A percentile compares a stretch with the other conserved stretches of the same genome.
phyloP scores from a whole-genome alignment of 805 yeast genomes.

The Candida boidinii region DNA sequence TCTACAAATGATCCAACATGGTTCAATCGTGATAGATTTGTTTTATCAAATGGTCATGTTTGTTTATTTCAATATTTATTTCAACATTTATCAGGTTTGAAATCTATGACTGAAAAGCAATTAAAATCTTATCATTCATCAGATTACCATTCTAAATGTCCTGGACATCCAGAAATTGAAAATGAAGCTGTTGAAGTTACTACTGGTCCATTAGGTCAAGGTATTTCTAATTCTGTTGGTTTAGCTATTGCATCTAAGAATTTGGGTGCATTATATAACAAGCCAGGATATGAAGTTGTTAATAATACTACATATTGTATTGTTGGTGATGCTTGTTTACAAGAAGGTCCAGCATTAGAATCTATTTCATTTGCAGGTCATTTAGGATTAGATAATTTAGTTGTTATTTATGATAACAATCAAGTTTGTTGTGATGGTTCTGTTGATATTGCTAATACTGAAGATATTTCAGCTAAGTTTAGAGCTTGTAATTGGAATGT shows the following conservation, averaged over 20 bases:
- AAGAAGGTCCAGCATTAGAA: constrained; percentile 32
- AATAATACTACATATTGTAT: constrained; percentile 23
- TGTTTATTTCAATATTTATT: constrained; percentile 24
- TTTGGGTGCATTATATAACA: constrained; percentile 26
- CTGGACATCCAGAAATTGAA: constrained; percentile 34
- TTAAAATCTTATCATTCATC: constrained; percentile 25
- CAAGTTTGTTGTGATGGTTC: constrained; percentile 30
- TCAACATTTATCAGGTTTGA: constrained; percentile 24
- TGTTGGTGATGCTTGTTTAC: constrained; percentile 33
- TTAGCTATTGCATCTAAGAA: constrained; percentile 30
- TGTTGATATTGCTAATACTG: constrained; percentile 25
- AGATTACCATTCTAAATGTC: constrained; percentile 20
- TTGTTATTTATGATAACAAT: constrained; percentile 29
- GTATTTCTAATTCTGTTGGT: constrained; percentile 31
- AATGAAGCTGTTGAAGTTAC: constrained; percentile 29
- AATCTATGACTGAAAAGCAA: constrained; percentile 26
- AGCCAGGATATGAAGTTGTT: constrained; percentile 22
- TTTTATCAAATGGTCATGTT: constrained; percentile 29
- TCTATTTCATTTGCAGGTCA: constrained; percentile 32
- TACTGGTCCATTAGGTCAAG: constrained; percentile 36
- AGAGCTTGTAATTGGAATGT: constrained; percentile 28
- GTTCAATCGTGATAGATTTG: constrained; percentile 30
- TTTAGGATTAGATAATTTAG: constrained; percentile 26
- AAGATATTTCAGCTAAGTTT: constrained; percentile 25
- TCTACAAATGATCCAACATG: constrained; percentile 23